Conservation (phyloP, 176 grass and related monocot genomes). For the Carex pumila region DNA sequence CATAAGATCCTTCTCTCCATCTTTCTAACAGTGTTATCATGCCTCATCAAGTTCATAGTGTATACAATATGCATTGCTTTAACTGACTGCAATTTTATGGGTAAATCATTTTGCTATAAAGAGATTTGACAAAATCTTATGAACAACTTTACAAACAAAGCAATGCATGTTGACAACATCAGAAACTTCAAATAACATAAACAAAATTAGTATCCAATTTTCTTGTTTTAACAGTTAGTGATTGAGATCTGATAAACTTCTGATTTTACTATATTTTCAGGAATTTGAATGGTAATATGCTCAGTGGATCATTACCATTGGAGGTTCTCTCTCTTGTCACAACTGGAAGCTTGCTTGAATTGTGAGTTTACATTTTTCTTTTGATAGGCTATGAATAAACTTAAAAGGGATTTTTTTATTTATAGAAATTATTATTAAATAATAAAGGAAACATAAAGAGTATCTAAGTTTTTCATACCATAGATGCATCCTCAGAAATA, state of each 20-base stretch:
- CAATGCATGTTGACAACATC: not conserved
- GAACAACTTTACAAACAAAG: not conserved
- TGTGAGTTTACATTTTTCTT: conserved; percentile 10
- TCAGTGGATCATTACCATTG: conserved; percentile 3
- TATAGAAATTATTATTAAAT: too few species aligned
- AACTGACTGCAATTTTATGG: not conserved
- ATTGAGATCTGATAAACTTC: not conserved
- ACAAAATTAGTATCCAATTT: not conserved
- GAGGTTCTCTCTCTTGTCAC: conserved; percentile 19
- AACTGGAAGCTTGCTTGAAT: conserved; percentile 16
- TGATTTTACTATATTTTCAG: conserved; percentile 2
- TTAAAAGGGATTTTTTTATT: not conserved
- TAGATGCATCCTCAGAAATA: too few species aligned
- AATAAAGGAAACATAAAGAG: too few species aligned
- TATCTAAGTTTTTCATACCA: too few species aligned
- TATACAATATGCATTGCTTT: not conserved
- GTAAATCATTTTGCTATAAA: not conserved
- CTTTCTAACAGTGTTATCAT: not conserved
- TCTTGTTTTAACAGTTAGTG: not conserved
- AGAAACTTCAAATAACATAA: not conserved
- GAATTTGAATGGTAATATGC: not conserved
- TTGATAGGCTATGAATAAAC: not conserved
- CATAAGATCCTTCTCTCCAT: not conserved
- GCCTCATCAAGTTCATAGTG: not conserved
- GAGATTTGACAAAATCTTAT: not conserved